Percentiles rank a stretch among this genome's conserved stretches.
These are phyloP conservation scores for Xylariales sp. DNA, from an alignment of 2,329 filamentous ascomycete species.

Conservation along the genomic window DNA sequence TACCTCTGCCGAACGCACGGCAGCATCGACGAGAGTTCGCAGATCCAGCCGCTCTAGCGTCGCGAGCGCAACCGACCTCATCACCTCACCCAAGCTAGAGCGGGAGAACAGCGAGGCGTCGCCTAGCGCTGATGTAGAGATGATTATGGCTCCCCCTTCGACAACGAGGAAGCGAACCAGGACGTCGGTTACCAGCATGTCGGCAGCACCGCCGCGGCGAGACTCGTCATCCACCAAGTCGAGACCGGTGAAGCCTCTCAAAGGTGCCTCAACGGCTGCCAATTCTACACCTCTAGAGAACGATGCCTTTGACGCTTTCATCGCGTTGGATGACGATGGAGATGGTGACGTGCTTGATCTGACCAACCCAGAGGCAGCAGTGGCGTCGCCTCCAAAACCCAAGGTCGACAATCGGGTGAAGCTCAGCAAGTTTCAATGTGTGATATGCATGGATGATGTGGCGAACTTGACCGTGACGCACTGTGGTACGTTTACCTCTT, in stretches of 20 bases:
- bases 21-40: neutral
- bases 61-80: constrained; percentile 2
- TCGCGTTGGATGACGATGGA: constrained; percentile 5
- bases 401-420: constrained; percentile 46
- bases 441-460: constrained; percentile 63
- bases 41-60: neutral
- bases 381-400: constrained; percentile 36
- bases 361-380: constrained; percentile 38
- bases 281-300: constrained; percentile 19
- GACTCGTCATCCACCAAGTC: constrained; percentile 15
- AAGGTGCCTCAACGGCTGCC: constrained; percentile 20
- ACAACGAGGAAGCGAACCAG: constrained; percentile 13
- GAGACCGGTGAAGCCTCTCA: constrained; percentile 11
- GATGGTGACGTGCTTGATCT: constrained; percentile 33
- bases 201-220: constrained; percentile 13
- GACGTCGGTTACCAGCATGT: constrained; percentile 6
- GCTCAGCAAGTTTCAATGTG: constrained; percentile 56
- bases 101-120: constrained; percentile 8
- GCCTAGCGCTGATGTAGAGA: constrained; percentile 15
- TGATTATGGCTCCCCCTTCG: constrained; percentile 16
- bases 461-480: constrained; percentile 58
- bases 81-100: constrained; percentile 10
- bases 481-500: constrained; percentile 50
- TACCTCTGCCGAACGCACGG: neutral
- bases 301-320: constrained; percentile 18